Conservation (phyloP, 352 stramenopile genomes). For the Phytophthora kernoviae region DNA sequence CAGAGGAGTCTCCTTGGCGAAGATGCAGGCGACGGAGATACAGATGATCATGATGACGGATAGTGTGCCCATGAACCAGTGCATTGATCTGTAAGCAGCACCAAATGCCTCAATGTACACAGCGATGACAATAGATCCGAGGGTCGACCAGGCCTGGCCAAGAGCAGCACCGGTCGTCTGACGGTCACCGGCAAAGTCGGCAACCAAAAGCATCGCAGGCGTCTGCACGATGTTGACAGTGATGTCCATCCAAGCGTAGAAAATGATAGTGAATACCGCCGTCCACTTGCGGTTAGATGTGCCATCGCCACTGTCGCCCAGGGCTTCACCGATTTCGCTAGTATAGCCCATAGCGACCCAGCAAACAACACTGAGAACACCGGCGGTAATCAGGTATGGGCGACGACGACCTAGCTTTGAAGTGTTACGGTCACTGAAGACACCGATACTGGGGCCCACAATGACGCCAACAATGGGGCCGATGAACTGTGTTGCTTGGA, state of each 20-base stretch:
- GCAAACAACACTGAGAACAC: constrained; percentile 44
- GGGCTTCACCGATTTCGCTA: constrained; percentile 25
- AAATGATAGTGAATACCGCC: constrained; percentile 31
- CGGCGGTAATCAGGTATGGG: constrained; percentile 42
- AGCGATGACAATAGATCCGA: constrained; percentile 27
- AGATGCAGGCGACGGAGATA: constrained; percentile 29
- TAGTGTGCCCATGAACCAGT: constrained; percentile 42
- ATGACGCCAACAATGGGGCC: constrained; percentile 32
- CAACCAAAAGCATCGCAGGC: constrained; percentile 25
- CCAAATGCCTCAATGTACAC: constrained; percentile 54
- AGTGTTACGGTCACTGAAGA: constrained; percentile 42
- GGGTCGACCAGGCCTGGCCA: constrained; percentile 42
- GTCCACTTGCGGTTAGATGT: constrained; percentile 25
- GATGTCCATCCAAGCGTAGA: constrained; percentile 39
- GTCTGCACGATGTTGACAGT: constrained; percentile 36
- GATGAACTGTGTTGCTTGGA: constrained; percentile 38
- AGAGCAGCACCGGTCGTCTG: constrained; percentile 53
- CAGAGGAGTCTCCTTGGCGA: constrained; percentile 41
- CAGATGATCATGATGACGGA: constrained; percentile 46
- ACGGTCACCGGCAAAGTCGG: constrained; percentile 55
- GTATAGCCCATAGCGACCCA: constrained; percentile 64
- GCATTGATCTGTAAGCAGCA: constrained; percentile 41
- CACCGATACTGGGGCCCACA: constrained; percentile 26
- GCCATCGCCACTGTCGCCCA: constrained; percentile 26
- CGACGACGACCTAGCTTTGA: constrained; percentile 44